Conservation (phyloP, 441 rosid species). For the Macaranga tanarius region DNA sequence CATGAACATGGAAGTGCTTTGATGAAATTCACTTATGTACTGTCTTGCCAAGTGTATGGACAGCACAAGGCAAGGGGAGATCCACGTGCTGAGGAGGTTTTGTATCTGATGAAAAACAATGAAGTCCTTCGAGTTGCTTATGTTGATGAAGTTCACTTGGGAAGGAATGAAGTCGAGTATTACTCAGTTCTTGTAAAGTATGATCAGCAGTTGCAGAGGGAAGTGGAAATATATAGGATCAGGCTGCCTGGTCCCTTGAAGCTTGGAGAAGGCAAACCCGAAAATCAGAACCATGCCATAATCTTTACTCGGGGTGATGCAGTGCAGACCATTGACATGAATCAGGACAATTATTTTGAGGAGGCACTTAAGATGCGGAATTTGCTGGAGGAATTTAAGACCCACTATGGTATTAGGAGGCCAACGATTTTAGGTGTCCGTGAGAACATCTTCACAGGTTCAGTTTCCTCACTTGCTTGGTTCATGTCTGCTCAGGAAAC, state of each 20-base stretch:
- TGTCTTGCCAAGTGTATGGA: conserved; percentile 86
- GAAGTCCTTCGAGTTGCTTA: conserved; percentile 91
- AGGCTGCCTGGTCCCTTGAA: conserved; percentile 87
- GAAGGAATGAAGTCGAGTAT: conserved; percentile 53
- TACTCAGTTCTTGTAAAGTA: conserved; percentile 87
- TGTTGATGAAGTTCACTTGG: conserved; percentile 66
- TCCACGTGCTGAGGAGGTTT: conserved; percentile 70
- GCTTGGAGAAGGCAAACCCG: conserved; percentile 94
- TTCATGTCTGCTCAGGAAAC: conserved; percentile 91
- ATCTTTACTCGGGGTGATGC: conserved; percentile 94
- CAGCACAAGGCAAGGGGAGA: conserved; percentile 70
- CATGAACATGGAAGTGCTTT: conserved; percentile 69
- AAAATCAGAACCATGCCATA: conserved; percentile 91
- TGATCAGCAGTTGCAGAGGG: conserved; percentile 60
- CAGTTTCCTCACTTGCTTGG: conserved; percentile 89
- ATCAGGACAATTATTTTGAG: conserved; percentile 88
- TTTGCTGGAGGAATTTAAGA: conserved; percentile 77
- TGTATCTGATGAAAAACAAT: conserved; percentile 62
- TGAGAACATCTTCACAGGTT: conserved; percentile 89
- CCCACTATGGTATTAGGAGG: conserved; percentile 61
- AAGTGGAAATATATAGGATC: conserved; percentile 80
- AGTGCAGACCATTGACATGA: conserved; percentile 90
- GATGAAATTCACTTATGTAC: conserved; percentile 84
- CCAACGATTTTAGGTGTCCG: conserved; percentile 93
- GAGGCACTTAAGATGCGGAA: conserved; percentile 90